A percentile compares a stretch with the other conserved stretches of the same genome.
Conservation (phyloP, 371 early-diverging fungal genomes). For the Mortierella sp. region DNA sequence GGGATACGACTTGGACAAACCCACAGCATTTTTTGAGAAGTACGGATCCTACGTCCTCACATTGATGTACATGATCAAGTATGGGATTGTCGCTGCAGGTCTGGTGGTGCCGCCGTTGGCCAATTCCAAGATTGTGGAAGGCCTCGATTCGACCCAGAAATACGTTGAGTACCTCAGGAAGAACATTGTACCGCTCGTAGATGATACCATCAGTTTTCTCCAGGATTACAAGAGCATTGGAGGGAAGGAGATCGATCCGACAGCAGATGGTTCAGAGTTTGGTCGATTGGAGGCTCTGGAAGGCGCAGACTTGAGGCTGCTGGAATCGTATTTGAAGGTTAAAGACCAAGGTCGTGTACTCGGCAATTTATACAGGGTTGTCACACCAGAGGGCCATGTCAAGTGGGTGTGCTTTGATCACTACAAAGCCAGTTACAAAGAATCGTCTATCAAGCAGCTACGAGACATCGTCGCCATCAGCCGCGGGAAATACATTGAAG, state of each 20-base stretch:
- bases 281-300: too few species aligned
- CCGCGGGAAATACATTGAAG: slow-evolving; percentile 6
- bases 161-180: too few species aligned
- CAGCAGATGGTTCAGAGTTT: background rate
- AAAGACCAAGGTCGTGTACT: slow-evolving; percentile 1
- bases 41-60: slow-evolving; percentile 19
- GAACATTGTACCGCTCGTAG: too few species aligned
- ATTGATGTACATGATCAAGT: slow-evolving; percentile 20
- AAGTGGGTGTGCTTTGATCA: slow-evolving; percentile 29
- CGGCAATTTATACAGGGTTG: slow-evolving; percentile 22
- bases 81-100: slow-evolving; percentile 11
- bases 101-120: slow-evolving; percentile 13
- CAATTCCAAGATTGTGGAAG: background rate
- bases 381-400: slow-evolving; percentile 10
- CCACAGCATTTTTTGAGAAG: slow-evolving; percentile 12
- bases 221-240: too few species aligned
- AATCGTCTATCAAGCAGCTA: background rate
- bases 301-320: slow-evolving; percentile 10
- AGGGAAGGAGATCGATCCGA: too few species aligned
- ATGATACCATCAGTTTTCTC: too few species aligned
- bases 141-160: background rate
- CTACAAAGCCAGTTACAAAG: slow-evolving; percentile 4
- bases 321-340: slow-evolving; percentile 11
- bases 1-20: slow-evolving; percentile 18
- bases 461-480: background rate